Evolutionary conservation across 768 basidiomycete genomes (phyloP).

Genomic region (Phanerochaete sordida): DNA sequence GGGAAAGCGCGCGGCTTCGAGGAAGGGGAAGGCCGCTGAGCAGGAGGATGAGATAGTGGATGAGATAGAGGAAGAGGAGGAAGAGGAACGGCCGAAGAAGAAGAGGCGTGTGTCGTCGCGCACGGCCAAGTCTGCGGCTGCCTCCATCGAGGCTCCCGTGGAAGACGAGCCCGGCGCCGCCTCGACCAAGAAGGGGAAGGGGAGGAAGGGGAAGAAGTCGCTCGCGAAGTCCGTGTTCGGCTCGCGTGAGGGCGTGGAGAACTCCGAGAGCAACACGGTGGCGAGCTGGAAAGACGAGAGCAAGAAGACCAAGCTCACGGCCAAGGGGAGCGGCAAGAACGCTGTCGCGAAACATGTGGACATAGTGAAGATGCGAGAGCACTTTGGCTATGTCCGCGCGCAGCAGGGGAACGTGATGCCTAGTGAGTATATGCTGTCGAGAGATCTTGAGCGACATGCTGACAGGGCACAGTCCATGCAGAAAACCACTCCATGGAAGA

Average conservation of each 20-base stretch:
- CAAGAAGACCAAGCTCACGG: conserved; percentile 12
- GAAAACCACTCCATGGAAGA: conserved; percentile 60
- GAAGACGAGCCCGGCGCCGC: not conserved
- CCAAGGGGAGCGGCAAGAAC: conserved; percentile 29
- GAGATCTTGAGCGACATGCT: not conserved
- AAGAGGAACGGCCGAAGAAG: not conserved
- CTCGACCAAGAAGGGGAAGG: conserved; percentile 3
- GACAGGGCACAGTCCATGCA: conserved; percentile 53
- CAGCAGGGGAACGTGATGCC: conserved; percentile 56
- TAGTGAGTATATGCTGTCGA: conserved; percentile 43
- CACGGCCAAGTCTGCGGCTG: not conserved
- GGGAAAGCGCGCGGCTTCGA: too few relatives aligned
- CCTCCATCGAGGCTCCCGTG: not conserved
- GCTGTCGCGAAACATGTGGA: conserved; percentile 41
- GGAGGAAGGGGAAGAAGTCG: not conserved
- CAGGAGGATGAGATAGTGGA: not conserved
- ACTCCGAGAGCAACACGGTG: conserved; percentile 1
- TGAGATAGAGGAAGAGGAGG: not conserved
- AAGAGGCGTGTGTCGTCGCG: not conserved
- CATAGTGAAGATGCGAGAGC: conserved; percentile 44
- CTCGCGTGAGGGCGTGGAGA: conserved; percentile 10
- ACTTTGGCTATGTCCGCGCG: conserved; percentile 42
- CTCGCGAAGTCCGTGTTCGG: conserved; percentile 5
- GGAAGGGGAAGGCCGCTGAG: not conserved
- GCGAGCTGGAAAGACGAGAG: not conserved